Evolutionary conservation across 306 rosid genomes (phyloP), one percentile per base, ranked within the genome.

Genomic region (Erythrophleum fordii): DNA sequence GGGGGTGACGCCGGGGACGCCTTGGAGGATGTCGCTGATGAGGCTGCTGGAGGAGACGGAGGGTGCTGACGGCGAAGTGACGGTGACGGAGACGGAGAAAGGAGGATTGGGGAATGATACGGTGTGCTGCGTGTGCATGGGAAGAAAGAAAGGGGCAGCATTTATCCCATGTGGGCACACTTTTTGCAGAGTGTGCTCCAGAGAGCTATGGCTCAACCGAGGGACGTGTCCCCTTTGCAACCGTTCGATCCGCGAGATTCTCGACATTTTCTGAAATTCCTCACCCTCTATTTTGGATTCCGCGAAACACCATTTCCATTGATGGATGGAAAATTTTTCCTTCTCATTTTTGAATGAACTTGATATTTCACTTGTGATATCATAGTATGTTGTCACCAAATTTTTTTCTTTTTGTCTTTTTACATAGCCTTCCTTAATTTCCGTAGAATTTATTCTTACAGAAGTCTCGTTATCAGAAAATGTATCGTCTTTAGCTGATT

Each of bases 131-230:
- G 97, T 94, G 92, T 92, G 98, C 87, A 92, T 94, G 97, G 91
- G 89, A 13, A 86, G 96, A 86, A 86, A 88, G 77, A 94, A 92
- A 78, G 98, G 96, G 0, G 97, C 97, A 31, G 99, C 99, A 34
- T 93, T 93, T 81, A 96, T 96, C 34, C 99, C 99, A 73, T 96
- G 99, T 80, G 98, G 99, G 35, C 99, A 96, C 82, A 96, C 99
- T 0, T 96, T 89, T 81, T 96, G 99, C 83, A 92, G 99, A 34
- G 94, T 93, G 85, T 96, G 99, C 69, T 92, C 98, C n/a, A 88
- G 97, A 74, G 99, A 96, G 89, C 69, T 96, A 82, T 96, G 98
- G 99, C 1, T 92, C 72, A 96, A 93, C 45, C 91, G 98, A 82
- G 99, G 99, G 10, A 69, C 81, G 5, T 96, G 99, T 80, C 99